These are phyloP conservation scores for Paramyrothecium sp. DNA, from an alignment of 2,329 filamentous ascomycete species.

Conservation along the genomic window DNA sequence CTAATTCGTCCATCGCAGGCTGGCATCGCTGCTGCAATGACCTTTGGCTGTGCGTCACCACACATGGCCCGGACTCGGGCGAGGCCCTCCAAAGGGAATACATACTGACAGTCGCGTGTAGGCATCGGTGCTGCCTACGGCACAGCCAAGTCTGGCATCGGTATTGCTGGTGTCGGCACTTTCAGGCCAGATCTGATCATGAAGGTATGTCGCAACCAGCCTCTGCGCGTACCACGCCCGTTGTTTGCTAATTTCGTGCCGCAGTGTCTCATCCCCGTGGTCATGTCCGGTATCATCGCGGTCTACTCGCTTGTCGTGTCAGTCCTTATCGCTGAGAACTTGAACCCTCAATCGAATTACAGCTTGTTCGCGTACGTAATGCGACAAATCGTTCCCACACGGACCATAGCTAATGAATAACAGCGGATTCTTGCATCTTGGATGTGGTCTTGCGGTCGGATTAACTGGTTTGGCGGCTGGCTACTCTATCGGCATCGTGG, in stretches of 20 bases:
- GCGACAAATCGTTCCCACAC: background rate
- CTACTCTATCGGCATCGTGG: conserved; percentile 94
- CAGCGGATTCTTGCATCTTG: conserved; percentile 91
- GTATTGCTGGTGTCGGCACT: conserved; percentile 81
- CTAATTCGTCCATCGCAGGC: conserved; percentile 47
- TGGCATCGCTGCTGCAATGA: conserved; percentile 79
- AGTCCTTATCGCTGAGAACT: conserved; percentile 90
- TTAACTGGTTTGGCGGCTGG: conserved; percentile 91
- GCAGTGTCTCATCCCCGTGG: conserved; percentile 79
- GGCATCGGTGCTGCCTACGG: conserved; percentile 78
- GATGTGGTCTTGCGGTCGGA: conserved; percentile 85
- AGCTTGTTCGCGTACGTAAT: conserved; percentile 74
- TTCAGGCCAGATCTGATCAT: conserved; percentile 87
- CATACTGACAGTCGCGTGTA: conserved; percentile 29
- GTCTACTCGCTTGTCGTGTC: conserved; percentile 97
- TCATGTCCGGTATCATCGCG: conserved; percentile 99
- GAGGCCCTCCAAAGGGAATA: conserved; percentile 9
- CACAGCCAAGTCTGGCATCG: conserved; percentile 85
- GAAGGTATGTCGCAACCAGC: conserved; percentile 60
- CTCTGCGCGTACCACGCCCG: background rate
- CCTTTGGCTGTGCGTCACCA: conserved; percentile 69
- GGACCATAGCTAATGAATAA: conserved; percentile 14
- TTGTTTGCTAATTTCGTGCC: conserved; percentile 10
- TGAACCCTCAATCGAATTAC: conserved; percentile 70
- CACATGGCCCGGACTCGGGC: conserved; percentile 9